Base-by-base conservation (phyloP, 768 basidiomycete species). In the Stropharia rugosoannulata region DNA sequence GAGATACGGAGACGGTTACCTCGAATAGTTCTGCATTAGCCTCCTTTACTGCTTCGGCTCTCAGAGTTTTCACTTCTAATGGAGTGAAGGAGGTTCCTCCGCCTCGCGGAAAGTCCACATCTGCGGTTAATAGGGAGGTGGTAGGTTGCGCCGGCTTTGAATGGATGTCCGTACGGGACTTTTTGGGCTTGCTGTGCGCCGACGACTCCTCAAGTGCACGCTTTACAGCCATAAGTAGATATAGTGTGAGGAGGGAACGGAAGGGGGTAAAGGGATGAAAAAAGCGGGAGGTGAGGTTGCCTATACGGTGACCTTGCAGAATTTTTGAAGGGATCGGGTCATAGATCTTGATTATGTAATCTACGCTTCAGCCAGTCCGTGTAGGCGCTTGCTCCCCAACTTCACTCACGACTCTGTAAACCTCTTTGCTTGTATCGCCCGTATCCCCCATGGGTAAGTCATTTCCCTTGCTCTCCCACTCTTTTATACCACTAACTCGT, bases 61-160 rank as follows among this genome's bases (percentile, higher is more conserved):
- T 83, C 36, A 93, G 83, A 51, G 86, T 75, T 71, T 95, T 95
- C 51, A 94, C 87, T 70, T 99, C 95, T 6, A 93, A 73, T 32
- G 94, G 88, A 16, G 95, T 97, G 62, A 96, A 81, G 32, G 77
- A 81, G 1, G 93, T 90, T 50, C 96, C 96, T 25, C 96, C 96
- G 25, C 96, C 97, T 62, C 96, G 86, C 55, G 95, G 95, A 72
- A 98, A 99, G 70, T 95, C 93, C 48, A 93, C 81, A 64, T 95
- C 94, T 38, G 93, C 85, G 9, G 77, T 58, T 36, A 54, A 78
- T 63, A 60, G 66, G 3, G 69, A 59, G 9, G 72, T 55, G 16
- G 72, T 68, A 54, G 48, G 58, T 25, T 64, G 45, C 15, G 53
- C 51, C 40, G 22, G 35, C 15, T 61, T 63, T 66, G 60, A 70